These are phyloP conservation scores for Linderina pennispora DNA, from an alignment of 192 early-diverging fungal genomes.

Conservation along the genomic window DNA sequence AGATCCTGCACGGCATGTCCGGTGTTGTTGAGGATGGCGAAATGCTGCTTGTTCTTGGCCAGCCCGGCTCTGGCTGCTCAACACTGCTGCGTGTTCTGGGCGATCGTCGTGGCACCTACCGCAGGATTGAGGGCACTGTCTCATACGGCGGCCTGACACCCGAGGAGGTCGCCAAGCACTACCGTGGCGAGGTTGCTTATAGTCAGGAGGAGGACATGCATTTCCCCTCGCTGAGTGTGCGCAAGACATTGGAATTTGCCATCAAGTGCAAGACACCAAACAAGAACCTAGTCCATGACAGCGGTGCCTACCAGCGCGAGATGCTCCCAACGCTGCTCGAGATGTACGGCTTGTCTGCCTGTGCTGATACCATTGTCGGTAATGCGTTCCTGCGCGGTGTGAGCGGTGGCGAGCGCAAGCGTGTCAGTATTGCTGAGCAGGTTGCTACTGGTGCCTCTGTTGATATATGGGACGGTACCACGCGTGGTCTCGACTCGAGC, in stretches of 20 bases:
- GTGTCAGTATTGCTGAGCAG: slow-evolving; percentile 55
- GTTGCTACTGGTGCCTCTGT: slow-evolving; percentile 51
- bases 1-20: not conserved
- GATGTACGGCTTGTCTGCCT: slow-evolving; percentile 51
- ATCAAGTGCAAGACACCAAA: slow-evolving; percentile 63
- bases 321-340: slow-evolving; percentile 44
- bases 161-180: slow-evolving; percentile 51
- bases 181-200: slow-evolving; percentile 55
- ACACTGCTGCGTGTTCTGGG: slow-evolving; percentile 59
- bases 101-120: slow-evolving; percentile 47
- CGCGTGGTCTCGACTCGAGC: slow-evolving; percentile 56
- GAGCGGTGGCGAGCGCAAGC: slow-evolving; percentile 63
- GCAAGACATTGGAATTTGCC: slow-evolving; percentile 72
- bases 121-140: slow-evolving; percentile 49
- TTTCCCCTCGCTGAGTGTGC: slow-evolving; percentile 72
- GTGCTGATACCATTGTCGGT: slow-evolving; percentile 52
- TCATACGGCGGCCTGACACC: slow-evolving; percentile 37
- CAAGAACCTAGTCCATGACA: slow-evolving; percentile 61
- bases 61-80: slow-evolving; percentile 65
- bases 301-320: slow-evolving; percentile 39
- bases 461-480: slow-evolving; percentile 57
- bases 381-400: slow-evolving; percentile 55
- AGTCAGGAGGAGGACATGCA: slow-evolving; percentile 63
- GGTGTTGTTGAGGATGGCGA: slow-evolving; percentile 37
- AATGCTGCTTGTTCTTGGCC: slow-evolving; percentile 62